These are phyloP conservation scores for Leccinum subgranulosum DNA, from an alignment of 768 basidiomycete genomes.

Conservation along the genomic window DNA sequence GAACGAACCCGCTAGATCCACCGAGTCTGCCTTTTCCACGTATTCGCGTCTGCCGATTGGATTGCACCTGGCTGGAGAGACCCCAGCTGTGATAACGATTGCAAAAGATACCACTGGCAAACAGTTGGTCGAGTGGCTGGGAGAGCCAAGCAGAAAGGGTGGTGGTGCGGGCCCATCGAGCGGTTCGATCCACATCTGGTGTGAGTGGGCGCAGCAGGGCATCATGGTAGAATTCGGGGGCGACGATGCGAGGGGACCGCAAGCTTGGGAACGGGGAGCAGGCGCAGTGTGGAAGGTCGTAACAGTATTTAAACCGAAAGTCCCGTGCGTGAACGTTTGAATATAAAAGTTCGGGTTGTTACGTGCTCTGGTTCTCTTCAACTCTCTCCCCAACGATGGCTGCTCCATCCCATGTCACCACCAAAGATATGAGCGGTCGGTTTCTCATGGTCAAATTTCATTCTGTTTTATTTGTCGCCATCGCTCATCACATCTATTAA, in stretches of 20 bases:
- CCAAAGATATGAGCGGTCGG: slow-evolving; percentile 58
- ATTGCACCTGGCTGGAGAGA: slow-evolving; percentile 38
- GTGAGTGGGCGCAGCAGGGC: slow-evolving; percentile 83
- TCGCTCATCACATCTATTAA: slow-evolving; percentile 1
- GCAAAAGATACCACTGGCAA: slow-evolving; percentile 60
- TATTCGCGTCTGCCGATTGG: slow-evolving; percentile 56
- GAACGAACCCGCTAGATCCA: slow-evolving; percentile 38
- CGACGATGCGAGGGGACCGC: slow-evolving; percentile 69
- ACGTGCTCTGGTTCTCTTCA: neutral
- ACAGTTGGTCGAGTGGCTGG: slow-evolving; percentile 69
- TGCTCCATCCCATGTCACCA: slow-evolving; percentile 56
- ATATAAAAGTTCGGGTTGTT: slow-evolving; percentile 10
- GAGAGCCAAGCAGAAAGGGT: slow-evolving; percentile 89
- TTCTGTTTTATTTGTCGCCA: neutral
- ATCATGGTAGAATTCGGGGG: slow-evolving; percentile 87
- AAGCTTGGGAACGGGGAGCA: slow-evolving; percentile 86
- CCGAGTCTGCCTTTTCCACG: slow-evolving; percentile 54
- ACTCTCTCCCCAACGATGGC: slow-evolving; percentile 45
- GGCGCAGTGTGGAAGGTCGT: slow-evolving; percentile 77
- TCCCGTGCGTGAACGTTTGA: neutral
- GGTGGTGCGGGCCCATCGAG: slow-evolving; percentile 83
- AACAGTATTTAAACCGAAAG: slow-evolving; percentile 50
- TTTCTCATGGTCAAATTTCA: slow-evolving; percentile 52
- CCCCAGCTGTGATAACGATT: slow-evolving; percentile 43
- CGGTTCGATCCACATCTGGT: slow-evolving; percentile 89